Base-by-base conservation (phyloP, 805 yeast species). In the Wickerhamiella musiphila region DNA sequence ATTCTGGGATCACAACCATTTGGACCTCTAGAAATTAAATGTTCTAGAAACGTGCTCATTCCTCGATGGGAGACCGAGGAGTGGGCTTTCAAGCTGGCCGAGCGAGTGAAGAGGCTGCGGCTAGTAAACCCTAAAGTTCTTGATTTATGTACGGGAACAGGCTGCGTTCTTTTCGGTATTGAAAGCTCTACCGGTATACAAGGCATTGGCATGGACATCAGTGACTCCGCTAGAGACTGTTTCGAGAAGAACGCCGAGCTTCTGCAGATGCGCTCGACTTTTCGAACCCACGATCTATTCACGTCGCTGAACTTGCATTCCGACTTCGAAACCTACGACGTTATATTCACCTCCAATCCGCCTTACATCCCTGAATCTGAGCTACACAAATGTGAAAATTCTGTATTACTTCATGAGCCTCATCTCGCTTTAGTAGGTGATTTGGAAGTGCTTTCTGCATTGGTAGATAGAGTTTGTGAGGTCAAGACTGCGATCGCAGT, bases 51-150 rank as follows among this genome's bases (percentile, higher is more conserved):
- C 0, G 95, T 82, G 2, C 56, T 86, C 37, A 84, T 86, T 18
- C 96, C 98, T 0, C 56, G 98, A 31, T 73, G 86, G 77, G 98
- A 86, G 49, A 86, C 98, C 0, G 96, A 86, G 50, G 93, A 82
- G 46, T 86, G 95, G 95, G 58, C 66, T 7, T 22, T 56, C 18
- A 61, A 61, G 34, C 48, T 77, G 14, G 52, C 57, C 0, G 37
- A 38, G 6, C 18, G 37, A 6, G 31, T 46, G 1, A 29, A 43
- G 12, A 16, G 5, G n/a, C n/a, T n/a, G n/a, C n/a, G n/a, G n/a
- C 6, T 20, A 23, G 12, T 16, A 7, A 26, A 16, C 10, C 34
- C 61, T 15, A 43, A 35, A 2, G 52, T 73, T 2, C 39, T 77
- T 6, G 95, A 84, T 54, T 59, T 79, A 18, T 83, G 94, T 42